phyloP scores from a whole-genome alignment of 179 eudicot genomes.

The Amaranthus tricolor region DNA sequence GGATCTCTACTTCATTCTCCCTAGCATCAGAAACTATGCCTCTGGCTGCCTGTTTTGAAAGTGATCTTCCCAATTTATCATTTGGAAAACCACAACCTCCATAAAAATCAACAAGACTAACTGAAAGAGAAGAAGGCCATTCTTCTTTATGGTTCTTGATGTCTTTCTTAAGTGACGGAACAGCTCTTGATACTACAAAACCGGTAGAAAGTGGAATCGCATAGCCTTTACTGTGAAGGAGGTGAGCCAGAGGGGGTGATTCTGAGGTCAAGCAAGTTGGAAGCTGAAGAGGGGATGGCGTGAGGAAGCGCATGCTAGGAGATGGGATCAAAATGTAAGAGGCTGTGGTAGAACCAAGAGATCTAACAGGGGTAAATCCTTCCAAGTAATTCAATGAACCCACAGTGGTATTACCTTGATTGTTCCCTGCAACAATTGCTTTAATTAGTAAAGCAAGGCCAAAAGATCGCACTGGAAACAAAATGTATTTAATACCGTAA shows the following conservation, averaged over 20 bases:
- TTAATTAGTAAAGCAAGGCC: neutral
- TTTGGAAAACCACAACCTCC: constrained; percentile 52
- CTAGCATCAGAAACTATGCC: constrained; percentile 42
- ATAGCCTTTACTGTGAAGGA: constrained; percentile 92
- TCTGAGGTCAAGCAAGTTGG: constrained; percentile 93
- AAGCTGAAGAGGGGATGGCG: constrained; percentile 78
- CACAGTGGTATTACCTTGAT: constrained; percentile 53
- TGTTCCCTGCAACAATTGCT: constrained; percentile 39
- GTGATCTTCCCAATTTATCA: constrained; percentile 43
- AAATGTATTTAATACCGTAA: neutral
- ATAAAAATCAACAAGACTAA: constrained; percentile 81
- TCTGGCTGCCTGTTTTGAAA: constrained; percentile 46
- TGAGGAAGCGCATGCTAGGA: constrained; percentile 80
- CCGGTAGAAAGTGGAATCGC: constrained; percentile 85
- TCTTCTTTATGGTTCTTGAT: constrained; percentile 57
- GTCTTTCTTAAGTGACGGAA: constrained; percentile 70
- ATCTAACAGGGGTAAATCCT: constrained; percentile 86
- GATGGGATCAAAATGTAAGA: constrained; percentile 82
- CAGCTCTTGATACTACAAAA: constrained; percentile 85
- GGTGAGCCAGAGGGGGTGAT: constrained; percentile 94
- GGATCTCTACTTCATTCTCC: constrained; percentile 63
- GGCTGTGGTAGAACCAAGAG: constrained; percentile 82
- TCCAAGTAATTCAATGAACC: constrained; percentile 60
- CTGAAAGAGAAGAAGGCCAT: constrained; percentile 91
- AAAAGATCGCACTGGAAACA: neutral